Base-by-base conservation (phyloP, 176 grass and related monocot genomes). In the barley (Hordeum vulgare) region DNA sequence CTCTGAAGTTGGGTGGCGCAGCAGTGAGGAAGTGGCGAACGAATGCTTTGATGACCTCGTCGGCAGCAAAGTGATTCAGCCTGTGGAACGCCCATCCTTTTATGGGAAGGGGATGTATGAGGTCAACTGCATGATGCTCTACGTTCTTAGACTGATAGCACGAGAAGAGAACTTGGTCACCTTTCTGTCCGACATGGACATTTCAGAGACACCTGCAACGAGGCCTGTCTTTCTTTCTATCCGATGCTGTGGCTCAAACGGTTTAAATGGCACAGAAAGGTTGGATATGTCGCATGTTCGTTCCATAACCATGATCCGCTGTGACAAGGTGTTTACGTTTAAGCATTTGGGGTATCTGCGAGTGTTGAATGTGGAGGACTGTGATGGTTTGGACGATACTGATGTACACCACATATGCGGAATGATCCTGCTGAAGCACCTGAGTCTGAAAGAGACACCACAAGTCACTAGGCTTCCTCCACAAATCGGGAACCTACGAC, bases 61-160 rank as follows among this genome's bases (percentile, higher is more conserved):
- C 54, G 71, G 71, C 51, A 82, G 65, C 26, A 71, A 62, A 24
- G 42, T 82, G 68, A 66, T 82, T 21, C 80, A 72, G n/a, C 65
- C 14, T 7, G 33, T 72, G 37, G 31, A 70, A 23, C 2, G 27
- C 29, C 12, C n/a, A 13, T 44, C 35, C 54, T 72, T 34, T 44
- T 20, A 62, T 62, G 60, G 60, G 24, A 61, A 61, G 59, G 12
- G 24, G 60, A 62, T 62, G 25, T 82, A 66, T 58, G 33, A 62
- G 57, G 9, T 82, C 41, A 66, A 82, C 8, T 17, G 11, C 37
- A 56, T 82, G 80, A 82, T 82, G 61, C 65, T 54, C 31, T 9
- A 82, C 4, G 3, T 34, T 27, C 61, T 82, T 51, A 56, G 61
- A 33, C 27, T 27, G 18, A 82, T 66, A 9, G 21, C 80, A 51